These are phyloP conservation scores for Dillenia turbinata DNA, from an alignment of 164 flowering plant genomes.

Conservation along the genomic window DNA sequence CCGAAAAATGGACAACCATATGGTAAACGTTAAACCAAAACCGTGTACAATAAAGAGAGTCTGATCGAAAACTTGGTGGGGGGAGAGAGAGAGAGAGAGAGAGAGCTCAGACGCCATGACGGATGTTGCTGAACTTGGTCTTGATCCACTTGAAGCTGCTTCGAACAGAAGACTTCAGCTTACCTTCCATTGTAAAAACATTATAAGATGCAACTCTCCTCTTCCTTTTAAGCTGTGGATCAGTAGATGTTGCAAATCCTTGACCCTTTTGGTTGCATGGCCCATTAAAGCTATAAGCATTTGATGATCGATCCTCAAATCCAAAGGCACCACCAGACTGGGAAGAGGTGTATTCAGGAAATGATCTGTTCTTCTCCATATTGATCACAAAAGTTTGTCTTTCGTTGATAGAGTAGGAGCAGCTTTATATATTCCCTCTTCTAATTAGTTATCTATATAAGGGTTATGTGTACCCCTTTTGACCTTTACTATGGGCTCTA, in stretches of 20 bases:
- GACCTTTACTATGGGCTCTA: background rate
- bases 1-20: too few species aligned
- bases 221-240: conserved; percentile 72
- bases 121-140: conserved; percentile 50
- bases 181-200: conserved; percentile 53
- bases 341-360: conserved; percentile 38
- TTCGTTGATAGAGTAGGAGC: background rate
- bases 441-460: background rate
- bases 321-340: conserved; percentile 35
- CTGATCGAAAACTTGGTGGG: background rate
- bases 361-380: conserved; percentile 67
- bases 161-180: conserved; percentile 53
- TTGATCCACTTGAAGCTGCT: conserved; percentile 88
- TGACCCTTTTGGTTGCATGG: conserved; percentile 32
- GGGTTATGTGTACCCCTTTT: background rate
- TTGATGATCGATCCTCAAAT: conserved; percentile 24
- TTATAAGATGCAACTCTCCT: conserved; percentile 67
- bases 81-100: background rate
- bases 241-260: conserved; percentile 34
- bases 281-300: conserved; percentile 61
- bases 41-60: background rate
- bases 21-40: too few species aligned
- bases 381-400: background rate
- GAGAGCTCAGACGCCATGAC: conserved; percentile 25
- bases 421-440: background rate